Base-by-base conservation (phyloP, 345 rosid genomes). In the Isatis tinctoria region DNA sequence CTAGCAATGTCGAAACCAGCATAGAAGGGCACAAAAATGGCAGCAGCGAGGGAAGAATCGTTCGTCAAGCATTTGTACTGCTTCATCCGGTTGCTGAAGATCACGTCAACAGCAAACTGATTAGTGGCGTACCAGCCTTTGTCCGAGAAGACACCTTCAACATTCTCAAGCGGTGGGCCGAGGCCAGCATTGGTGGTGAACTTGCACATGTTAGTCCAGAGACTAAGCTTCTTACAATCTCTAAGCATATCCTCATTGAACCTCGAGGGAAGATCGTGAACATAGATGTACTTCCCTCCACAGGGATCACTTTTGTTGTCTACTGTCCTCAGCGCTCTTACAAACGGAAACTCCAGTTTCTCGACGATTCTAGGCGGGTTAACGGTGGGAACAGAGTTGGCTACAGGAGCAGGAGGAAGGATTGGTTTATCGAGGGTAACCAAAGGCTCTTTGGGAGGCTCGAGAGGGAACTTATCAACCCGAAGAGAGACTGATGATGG, bases 141-240 rank as follows among this genome's bases (percentile, higher is more conserved):
- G 52, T 87, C 85, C 0, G 96, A 90, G 67, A 93, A 89, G 74
- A 91, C 96, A 33, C 94, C 90, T 60, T 91, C 91, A 9, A 73
- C 83, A 69, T 91, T 91, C 85, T 91, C 88, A 35, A 91, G 81
- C 0, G 96, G 92, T 3, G 96, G 96, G 10, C 98, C 97, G 66
- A 90, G 74, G 54, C 96, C 97, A 4, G 93, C 92, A 73, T 88
- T 88, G 16, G 78, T 84, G 0, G 79, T 89, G 83, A 87, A 93
- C 88, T 89, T 91, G 36, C 96, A 93, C 97, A 93, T 93, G 64
- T 93, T 87, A 18, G 96, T 90, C 98, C 98, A 87, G 52, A 78
- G 89, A 74, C 97, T 89, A 83, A 89, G 86, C 73, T 85, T 90
- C 79, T 65, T 86, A 72, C 98, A 90, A 59, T 89, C 86, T 78